Base-by-base conservation (phyloP, 129 eudicot genomes). In the Flaveria brownii region DNA sequence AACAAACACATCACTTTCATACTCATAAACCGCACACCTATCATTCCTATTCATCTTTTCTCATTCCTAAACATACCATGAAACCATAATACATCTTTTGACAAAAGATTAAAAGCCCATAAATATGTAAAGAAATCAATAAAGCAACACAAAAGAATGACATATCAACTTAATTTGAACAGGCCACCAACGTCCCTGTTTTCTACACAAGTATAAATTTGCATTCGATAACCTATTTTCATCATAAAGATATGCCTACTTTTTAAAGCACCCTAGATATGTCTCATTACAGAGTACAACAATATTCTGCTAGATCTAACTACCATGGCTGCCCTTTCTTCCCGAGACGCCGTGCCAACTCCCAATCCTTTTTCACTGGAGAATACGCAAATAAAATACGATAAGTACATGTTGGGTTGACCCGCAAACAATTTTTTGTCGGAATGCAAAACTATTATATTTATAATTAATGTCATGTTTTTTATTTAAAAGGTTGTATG, bases 361-460 rank as follows among this genome's bases (percentile, higher is more conserved):
- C 96, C 75, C 83, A 84, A 59, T 92, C 97, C 81, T 89, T 92
- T 83, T 85, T 80, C 97, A 92, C 97, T 92, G 85, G 33, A 64
- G n/a, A 59, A n/a, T 52, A 59, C 73, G 70, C 74, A 72, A 61
- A 72, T n/a, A 25, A 43, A 30, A 18, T 49, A 49, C 17, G 8
- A 51, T 75, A 1, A 74, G 9, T 50, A 54, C 41, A 56, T 41
- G 25, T 45, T 10, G 51, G 23, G 59, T 79, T 45, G 72, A 51
- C 41, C 50, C 33, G 4, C 49, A 49, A 67, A 23, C 63, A 50
- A 18, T 5, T 61, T 30, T 63, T 28, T 63, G 46, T 63, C 46
- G 13, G 2, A 36, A 30, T 64, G 16, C 9, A 8, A 41, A 68
- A 42, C 28, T 43, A 2, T 3, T 67, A n/a, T 42, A 9, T 7